Evolutionary conservation across 176 grass and related monocot genomes (phyloP), one percentile per base, ranked within the genome.

Genomic region (bread wheat (Triticum aestivum)): DNA sequence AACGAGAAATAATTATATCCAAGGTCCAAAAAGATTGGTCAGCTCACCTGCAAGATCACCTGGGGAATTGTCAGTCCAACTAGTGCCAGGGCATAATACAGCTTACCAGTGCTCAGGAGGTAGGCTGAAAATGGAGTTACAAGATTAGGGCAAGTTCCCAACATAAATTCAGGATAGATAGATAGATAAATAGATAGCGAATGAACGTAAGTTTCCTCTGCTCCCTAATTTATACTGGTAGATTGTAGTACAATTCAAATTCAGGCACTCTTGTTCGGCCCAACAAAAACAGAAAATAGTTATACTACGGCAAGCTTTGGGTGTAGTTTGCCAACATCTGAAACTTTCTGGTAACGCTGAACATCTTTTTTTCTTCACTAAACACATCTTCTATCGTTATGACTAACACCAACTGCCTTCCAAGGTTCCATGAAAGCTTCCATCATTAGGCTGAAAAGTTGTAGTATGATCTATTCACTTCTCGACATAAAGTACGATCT

Each of bases 1-100:
- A 6, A 77, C 9, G 17, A 34, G 73, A 8, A 23, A 17, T 72
- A 37, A 79, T 41, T 11, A 29, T 24, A 27, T 12, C 72, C 26
- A 75, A 5, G n/a, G 15, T 51, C 54, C 8, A 80, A 37, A 11
- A 66, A 65, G 37, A 84, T 63, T 12, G 4, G 12, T 29, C 13
- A 74, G 35, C 75, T 84, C 39, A 95, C 93, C 93, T 95, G 93
- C 71, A 92, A 89, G 62, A 92, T 45, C 45, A 95, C 88, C 66
- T 95, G 93, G 71, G 93, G 93, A 76, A 92, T 79, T 73, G 91
- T 92, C 65, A 95, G 42, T 70, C 90, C 93, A 84, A 95, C 80
- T 39, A 95, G 66, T 18, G 86, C 90, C 69, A 95, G 67, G 49
- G 93, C 90, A 75, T 95, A 95, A 86, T 90, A 95, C 45, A 83